Evolutionary conservation across 495 filamentous ascomycete genomes (phyloP).

Genomic region (Annulohypoxylon stygium): DNA sequence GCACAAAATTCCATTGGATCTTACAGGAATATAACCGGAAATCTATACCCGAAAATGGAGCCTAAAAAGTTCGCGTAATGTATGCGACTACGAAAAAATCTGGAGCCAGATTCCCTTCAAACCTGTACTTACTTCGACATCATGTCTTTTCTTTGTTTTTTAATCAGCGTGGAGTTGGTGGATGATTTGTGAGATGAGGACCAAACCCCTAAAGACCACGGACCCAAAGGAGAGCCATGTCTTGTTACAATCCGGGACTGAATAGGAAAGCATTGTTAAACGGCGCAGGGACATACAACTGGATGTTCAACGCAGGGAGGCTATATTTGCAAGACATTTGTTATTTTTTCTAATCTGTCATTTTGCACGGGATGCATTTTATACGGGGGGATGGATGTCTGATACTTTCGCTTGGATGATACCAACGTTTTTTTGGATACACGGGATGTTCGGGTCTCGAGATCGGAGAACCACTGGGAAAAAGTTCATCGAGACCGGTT

Average conservation of each 20-base stretch:
- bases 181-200: conserved; percentile 48
- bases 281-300: conserved; percentile 47
- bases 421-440: conserved; percentile 49
- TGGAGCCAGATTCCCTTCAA: conserved; percentile 31
- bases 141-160: conserved; percentile 50
- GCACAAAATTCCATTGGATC: conserved; percentile 32
- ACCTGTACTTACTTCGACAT: conserved; percentile 49
- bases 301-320: conserved; percentile 46
- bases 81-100: conserved; percentile 14
- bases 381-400: conserved; percentile 36
- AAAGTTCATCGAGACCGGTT: conserved; percentile 44
- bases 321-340: conserved; percentile 38
- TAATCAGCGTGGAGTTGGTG: conserved; percentile 53
- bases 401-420: conserved; percentile 55
- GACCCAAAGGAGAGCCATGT: conserved; percentile 42
- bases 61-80: conserved; percentile 18
- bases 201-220: conserved; percentile 44
- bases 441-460: conserved; percentile 30
- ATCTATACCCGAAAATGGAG: conserved; percentile 31
- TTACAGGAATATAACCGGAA: conserved; percentile 33
- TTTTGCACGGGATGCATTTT: conserved; percentile 44
- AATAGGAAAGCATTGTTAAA: conserved; percentile 43
- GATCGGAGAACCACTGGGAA: conserved; percentile 40
- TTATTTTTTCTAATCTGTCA: conserved; percentile 48
- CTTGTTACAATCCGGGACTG: conserved; percentile 44